These are phyloP conservation scores for Cryphonectria radicalis DNA, from an alignment of 2,329 filamentous ascomycete species.

Conservation along the genomic window DNA sequence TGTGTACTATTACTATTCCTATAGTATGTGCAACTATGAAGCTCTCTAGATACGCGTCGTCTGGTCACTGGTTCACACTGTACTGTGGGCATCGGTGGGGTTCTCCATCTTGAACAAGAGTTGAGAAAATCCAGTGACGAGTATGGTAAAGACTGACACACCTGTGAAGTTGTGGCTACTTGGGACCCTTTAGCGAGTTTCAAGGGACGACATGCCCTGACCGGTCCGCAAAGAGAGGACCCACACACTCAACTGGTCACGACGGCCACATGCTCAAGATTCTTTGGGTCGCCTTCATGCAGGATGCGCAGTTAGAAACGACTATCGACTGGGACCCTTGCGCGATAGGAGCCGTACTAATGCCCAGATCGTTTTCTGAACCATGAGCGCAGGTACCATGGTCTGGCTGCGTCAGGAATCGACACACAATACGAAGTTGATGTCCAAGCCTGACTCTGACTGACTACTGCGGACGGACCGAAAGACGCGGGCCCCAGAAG, in stretches of 20 bases:
- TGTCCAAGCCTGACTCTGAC: not conserved
- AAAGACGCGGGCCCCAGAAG: not conserved
- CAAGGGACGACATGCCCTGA: constrained; percentile 45
- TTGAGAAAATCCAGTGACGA: constrained; percentile 10
- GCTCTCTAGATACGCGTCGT: not conserved
- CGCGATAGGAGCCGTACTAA: not conserved
- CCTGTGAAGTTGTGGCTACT: constrained; percentile 52
- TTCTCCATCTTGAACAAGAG: not conserved
- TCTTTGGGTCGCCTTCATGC: constrained; percentile 3
- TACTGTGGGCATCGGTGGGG: not conserved
- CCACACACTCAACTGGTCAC: not conserved
- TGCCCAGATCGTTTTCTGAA: not conserved
- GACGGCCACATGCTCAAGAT: not conserved
- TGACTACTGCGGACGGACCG: not conserved
- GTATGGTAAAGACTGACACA: constrained; percentile 48
- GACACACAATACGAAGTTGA: not conserved
- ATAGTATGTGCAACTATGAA: not conserved
- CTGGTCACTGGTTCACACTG: not conserved
- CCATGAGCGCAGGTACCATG: not conserved
- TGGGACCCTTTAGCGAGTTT: constrained; percentile 55
- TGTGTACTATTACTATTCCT: not conserved
- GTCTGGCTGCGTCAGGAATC: not conserved
- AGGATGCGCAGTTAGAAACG: constrained; percentile 11
- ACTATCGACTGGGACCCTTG: constrained; percentile 2
- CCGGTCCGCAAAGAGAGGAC: constrained; percentile 29